Conservation (phyloP, 352 stramenopile species). For the Pythium diclinum region DNA sequence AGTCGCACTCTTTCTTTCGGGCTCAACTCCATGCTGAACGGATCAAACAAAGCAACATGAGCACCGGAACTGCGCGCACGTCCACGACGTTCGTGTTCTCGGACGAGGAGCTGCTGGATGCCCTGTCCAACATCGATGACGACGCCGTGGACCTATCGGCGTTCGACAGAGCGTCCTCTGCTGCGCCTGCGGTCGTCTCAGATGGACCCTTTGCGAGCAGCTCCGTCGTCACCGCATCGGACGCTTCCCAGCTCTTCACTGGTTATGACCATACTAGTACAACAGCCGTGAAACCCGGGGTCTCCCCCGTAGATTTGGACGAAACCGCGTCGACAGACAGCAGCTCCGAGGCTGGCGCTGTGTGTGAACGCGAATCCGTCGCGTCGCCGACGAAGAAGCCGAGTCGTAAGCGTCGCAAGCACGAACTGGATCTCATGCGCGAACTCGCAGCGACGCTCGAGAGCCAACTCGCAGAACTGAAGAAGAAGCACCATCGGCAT, state of each 20-base stretch:
- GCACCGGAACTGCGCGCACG: background rate
- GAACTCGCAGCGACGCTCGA: slow-evolving; percentile 39
- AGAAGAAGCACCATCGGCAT: slow-evolving; percentile 20
- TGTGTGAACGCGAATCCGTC: slow-evolving; percentile 6
- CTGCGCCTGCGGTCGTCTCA: background rate
- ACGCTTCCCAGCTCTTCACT: background rate
- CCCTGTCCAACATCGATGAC: slow-evolving; percentile 38
- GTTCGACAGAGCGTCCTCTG: background rate
- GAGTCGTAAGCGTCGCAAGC: slow-evolving; percentile 50
- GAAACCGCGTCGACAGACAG: slow-evolving; percentile 7
- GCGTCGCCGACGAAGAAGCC: slow-evolving; percentile 25
- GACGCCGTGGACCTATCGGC: background rate
- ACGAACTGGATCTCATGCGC: slow-evolving; percentile 54
- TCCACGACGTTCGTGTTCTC: slow-evolving; percentile 35
- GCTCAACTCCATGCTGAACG: background rate
- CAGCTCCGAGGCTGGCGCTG: slow-evolving; percentile 17
- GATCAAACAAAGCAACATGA: background rate
- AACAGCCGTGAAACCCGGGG: background rate
- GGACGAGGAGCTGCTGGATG: slow-evolving; percentile 46
- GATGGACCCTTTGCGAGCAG: too few relatives aligned
- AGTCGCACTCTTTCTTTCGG: background rate
- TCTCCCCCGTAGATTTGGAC: background rate
- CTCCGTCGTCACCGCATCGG: too few relatives aligned
- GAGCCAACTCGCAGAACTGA: slow-evolving; percentile 40
- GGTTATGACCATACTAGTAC: background rate